These are phyloP conservation scores for Diaporthe ilicicola DNA, from an alignment of 2,329 filamentous ascomycete species.

Conservation along the genomic window DNA sequence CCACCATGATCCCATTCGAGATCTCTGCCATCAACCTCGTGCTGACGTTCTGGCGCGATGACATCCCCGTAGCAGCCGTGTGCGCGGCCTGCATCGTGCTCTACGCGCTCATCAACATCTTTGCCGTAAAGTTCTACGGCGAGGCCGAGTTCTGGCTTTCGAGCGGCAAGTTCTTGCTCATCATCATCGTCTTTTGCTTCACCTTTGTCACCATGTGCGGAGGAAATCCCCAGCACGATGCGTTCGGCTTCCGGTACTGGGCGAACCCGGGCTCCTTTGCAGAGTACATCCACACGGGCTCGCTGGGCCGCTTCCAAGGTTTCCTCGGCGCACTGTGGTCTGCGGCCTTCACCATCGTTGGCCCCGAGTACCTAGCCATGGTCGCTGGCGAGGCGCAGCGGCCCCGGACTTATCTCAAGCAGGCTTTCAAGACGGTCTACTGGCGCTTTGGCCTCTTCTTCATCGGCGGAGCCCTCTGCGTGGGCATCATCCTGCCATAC, in stretches of 20 bases:
- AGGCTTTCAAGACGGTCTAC: conserved; percentile 77
- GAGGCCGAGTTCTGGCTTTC: conserved; percentile 78
- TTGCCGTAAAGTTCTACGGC: conserved; percentile 73
- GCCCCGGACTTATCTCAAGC: conserved; percentile 70
- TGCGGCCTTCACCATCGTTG: conserved; percentile 70
- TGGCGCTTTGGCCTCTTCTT: conserved; percentile 78
- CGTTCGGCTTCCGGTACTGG: conserved; percentile 78
- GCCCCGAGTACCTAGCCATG: conserved; percentile 73
- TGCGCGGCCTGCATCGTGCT: conserved; percentile 64
- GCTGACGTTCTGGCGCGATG: conserved; percentile 56
- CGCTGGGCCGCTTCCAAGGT: conserved; percentile 73
- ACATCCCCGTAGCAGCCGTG: conserved; percentile 58
- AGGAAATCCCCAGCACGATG: conserved; percentile 74
- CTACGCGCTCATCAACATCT: conserved; percentile 66
- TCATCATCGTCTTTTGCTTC: conserved; percentile 73
- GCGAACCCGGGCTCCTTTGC: conserved; percentile 68
- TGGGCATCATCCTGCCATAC: conserved; percentile 74
- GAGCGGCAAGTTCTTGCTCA: conserved; percentile 71
- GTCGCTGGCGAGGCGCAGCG: conserved; percentile 76
- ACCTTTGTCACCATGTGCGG: conserved; percentile 84
- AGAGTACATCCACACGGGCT: conserved; percentile 65
- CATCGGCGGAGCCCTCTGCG: conserved; percentile 71
- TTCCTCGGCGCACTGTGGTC: conserved; percentile 74
- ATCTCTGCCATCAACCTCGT: conserved; percentile 51
- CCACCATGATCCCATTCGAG: conserved; percentile 51